Conservation (phyloP, 768 basidiomycete species). For the Boletus pseudopeckii region DNA sequence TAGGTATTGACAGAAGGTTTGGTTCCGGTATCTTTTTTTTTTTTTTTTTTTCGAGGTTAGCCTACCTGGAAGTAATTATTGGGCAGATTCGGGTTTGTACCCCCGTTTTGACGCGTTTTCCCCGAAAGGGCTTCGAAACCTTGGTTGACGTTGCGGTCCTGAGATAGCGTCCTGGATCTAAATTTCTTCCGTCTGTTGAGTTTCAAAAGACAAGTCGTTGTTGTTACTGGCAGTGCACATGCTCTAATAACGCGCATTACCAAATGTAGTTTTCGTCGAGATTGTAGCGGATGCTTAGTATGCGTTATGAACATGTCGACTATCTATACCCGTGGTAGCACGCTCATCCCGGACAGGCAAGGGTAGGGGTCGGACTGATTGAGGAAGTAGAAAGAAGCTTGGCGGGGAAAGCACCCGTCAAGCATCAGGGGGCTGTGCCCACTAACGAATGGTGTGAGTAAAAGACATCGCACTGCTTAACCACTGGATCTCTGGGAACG, state of each 20-base stretch:
- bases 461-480: not conserved
- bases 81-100: constrained; percentile 7
- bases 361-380: constrained; percentile 23
- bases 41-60: constrained; percentile 3
- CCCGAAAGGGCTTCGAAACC: constrained; percentile 11
- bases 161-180: not conserved
- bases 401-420: constrained; percentile 14
- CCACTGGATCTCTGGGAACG: constrained; percentile 4
- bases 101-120: constrained; percentile 15
- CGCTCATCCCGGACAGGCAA: not conserved
- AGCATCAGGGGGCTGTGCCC: constrained; percentile 12
- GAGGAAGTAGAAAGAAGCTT: constrained; percentile 14
- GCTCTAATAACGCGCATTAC: not conserved
- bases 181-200: not conserved
- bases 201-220: not conserved
- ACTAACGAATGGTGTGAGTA: not conserved
- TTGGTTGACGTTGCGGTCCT: constrained; percentile 25
- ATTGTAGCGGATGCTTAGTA: no score
- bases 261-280: not conserved
- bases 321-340: not conserved
- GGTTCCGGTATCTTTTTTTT: constrained; percentile 3
- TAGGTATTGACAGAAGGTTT: constrained; percentile 19
- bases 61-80: constrained; percentile 1
- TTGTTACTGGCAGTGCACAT: not conserved
- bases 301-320: not conserved